These are phyloP conservation scores for Leonotis leonurus DNA, from an alignment of 257 asterid species.

Conservation along the genomic window DNA sequence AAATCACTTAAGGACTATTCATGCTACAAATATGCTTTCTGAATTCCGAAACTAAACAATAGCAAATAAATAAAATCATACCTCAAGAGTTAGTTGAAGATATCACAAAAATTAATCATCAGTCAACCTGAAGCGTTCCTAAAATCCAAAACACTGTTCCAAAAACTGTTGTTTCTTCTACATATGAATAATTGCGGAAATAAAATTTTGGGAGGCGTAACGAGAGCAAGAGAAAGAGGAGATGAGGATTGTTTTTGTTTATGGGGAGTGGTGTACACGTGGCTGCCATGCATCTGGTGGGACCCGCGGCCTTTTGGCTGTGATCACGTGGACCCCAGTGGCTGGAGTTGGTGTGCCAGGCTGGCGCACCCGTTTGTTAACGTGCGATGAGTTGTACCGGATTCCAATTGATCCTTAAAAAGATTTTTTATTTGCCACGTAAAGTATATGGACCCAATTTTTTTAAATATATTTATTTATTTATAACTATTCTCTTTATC, in stretches of 20 bases:
- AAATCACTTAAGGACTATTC: constrained; percentile 6
- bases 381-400: constrained; percentile 29
- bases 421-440: no score
- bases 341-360: not conserved
- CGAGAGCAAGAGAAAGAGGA: not conserved
- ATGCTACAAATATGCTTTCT: not conserved
- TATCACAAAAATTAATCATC: not conserved
- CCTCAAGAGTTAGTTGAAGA: constrained; percentile 17
- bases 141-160: not conserved
- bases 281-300: constrained; percentile 22
- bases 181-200: not conserved
- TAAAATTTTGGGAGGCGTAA: not conserved
- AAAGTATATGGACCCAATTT: no score
- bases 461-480: no score
- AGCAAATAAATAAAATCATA: constrained; percentile 4
- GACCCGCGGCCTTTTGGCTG: not conserved
- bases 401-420: no score
- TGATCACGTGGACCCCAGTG: constrained; percentile 20
- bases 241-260: not conserved
- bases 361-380: constrained; percentile 20
- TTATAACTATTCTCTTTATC: no score
- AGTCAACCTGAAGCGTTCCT: not conserved
- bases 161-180: not conserved
- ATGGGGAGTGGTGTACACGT: constrained; percentile 6
- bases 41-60: not conserved